Base-by-base conservation (phyloP, 371 early-diverging fungal species). In the Sporodiniella umbellata region DNA sequence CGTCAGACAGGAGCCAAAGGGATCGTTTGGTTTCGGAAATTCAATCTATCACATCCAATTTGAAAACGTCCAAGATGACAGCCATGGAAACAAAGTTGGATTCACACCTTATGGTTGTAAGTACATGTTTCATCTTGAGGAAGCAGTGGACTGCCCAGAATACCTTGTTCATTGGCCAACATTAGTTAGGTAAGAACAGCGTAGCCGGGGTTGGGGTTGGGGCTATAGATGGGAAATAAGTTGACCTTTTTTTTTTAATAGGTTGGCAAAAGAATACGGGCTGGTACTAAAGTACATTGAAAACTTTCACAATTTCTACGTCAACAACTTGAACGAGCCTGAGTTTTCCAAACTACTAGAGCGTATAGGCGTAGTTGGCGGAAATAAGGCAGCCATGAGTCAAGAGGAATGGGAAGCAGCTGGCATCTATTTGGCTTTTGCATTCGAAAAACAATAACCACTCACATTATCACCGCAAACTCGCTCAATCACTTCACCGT, bases 131-230 rank as follows among this genome's bases (percentile, higher is more conserved):
- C 84, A 89, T 54, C 78, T 99, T 17, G 87, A 84, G 38, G 99
- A 99, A 68, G 99, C 99, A 0, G 92, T 99, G 3, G 92, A 96
- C 61, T 98, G 99, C 64, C 94, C 97, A 1, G 99, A 99, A 71
- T 99, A 94, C 68, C 72, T 99, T 22, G 89, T 96, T 0, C 89
- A 94, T 48, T 90, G 93, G 65, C 84, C 80, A 1, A 88, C 85
- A 0, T 81, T 95, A 54, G 75, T 77, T 60, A 71, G 54, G 94
- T 91, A 78, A 55, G 31, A 37, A 37, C 7, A 18, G n/a, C 14
- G 17, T 2, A 37, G 72, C 58, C 12, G 17, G 26, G 38, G 18
- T 21, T 30, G 19, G 6, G 1, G 15, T 8, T 3, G 3, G 6
- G 11, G 18, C 12, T n/a, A 31, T 25, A 7, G 2, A 39, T 30